Conservation (phyloP, 1,139 yeast species). For the Dujonia santamariae region DNA sequence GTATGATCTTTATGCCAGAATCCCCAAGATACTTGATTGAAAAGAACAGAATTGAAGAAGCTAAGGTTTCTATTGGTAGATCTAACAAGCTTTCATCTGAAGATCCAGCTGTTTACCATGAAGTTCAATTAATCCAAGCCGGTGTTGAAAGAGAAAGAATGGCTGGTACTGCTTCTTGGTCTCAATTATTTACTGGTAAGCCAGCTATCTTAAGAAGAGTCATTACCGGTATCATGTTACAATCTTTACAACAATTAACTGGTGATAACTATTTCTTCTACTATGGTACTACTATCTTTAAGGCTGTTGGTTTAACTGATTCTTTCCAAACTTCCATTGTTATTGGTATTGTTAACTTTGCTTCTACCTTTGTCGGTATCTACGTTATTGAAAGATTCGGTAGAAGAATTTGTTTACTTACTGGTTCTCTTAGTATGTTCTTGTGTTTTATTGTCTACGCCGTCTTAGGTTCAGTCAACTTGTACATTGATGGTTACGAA, state of each 20-base stretch:
- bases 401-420: slow-evolving; percentile 62
- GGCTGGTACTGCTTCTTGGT: slow-evolving; percentile 71
- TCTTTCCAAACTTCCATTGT: slow-evolving; percentile 76
- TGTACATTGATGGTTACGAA: slow-evolving; percentile 53
- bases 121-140: slow-evolving; percentile 58
- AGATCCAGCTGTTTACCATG: slow-evolving; percentile 55
- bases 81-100: slow-evolving; percentile 61
- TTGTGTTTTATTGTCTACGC: slow-evolving; percentile 61
- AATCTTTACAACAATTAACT: slow-evolving; percentile 72
- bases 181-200: slow-evolving; percentile 60
- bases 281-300: slow-evolving; percentile 75
- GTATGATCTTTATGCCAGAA: slow-evolving; percentile 62
- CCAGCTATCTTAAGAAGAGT: slow-evolving; percentile 68
- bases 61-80: slow-evolving; percentile 54
- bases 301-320: slow-evolving; percentile 71
- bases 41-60: slow-evolving; percentile 36
- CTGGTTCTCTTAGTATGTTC: slow-evolving; percentile 47
- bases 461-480: slow-evolving; percentile 53
- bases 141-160: slow-evolving; percentile 61
- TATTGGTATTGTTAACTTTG: slow-evolving; percentile 76
- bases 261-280: slow-evolving; percentile 83
- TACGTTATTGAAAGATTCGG: slow-evolving; percentile 69
- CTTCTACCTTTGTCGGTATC: slow-evolving; percentile 66
- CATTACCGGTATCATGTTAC: slow-evolving; percentile 60
- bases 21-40: slow-evolving; percentile 53